Conservation (phyloP, 2,329 filamentous ascomycete genomes). For the Trichoderma lentiforme region DNA sequence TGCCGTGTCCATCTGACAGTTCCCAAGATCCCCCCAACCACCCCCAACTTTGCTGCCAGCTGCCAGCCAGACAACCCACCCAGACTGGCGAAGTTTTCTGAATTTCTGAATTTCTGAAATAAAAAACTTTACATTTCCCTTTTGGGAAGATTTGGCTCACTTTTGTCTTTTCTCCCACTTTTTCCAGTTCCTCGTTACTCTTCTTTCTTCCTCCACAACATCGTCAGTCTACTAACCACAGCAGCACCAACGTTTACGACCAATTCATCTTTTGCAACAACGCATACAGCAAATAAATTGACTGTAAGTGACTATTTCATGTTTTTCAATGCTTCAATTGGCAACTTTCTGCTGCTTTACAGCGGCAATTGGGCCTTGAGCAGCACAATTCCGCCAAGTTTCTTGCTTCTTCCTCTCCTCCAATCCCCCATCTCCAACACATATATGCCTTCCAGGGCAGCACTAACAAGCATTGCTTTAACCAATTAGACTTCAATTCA, state of each 20-base stretch:
- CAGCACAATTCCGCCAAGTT: neutral
- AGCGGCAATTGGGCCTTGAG: neutral
- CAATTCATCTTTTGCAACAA: neutral
- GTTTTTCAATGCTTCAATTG: neutral
- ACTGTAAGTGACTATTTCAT: neutral
- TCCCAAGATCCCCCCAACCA: neutral
- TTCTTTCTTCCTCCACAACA: neutral
- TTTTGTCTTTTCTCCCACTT: neutral
- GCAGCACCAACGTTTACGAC: neutral
- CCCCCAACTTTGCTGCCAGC: conserved; percentile 9
- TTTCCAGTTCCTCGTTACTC: neutral
- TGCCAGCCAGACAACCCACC: conserved; percentile 9
- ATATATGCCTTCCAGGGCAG: neutral
- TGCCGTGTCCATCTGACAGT: neutral
- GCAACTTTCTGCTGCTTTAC: neutral
- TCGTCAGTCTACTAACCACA: neutral
- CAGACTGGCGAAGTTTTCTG: neutral
- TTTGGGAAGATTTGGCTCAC: neutral
- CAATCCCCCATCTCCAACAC: neutral
- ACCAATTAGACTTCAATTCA: neutral
- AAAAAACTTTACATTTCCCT: neutral
- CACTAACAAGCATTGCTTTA: neutral
- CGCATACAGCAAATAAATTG: neutral
- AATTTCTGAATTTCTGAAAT: neutral
- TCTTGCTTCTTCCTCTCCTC: neutral